These are phyloP conservation scores for Didymella lethalis DNA, from an alignment of 2,329 filamentous ascomycete species.

Conservation along the genomic window DNA sequence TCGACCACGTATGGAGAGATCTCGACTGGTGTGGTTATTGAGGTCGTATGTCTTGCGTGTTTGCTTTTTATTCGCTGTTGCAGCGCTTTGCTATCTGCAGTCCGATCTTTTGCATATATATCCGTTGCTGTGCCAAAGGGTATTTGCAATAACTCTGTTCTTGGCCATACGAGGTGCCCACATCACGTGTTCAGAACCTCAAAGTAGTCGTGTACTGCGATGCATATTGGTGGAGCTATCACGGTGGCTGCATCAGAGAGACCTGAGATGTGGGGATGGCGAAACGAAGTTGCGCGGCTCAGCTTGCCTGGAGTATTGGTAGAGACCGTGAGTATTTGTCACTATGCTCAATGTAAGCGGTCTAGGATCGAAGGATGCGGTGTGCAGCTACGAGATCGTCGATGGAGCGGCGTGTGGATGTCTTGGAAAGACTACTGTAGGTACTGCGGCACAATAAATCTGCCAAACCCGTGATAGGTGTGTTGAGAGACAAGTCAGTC, in stretches of 20 bases:
- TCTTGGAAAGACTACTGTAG: not conserved
- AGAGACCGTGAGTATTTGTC: slow-evolving; percentile 9
- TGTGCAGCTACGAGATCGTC: not conserved
- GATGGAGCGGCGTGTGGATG: not conserved
- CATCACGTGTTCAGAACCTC: not conserved
- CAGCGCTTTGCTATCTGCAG: not conserved
- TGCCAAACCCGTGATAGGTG: slow-evolving; percentile 5
- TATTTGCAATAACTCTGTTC: slow-evolving; percentile 1
- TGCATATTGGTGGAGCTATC: not conserved
- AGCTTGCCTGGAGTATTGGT: slow-evolving; percentile 1
- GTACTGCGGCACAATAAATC: not conserved
- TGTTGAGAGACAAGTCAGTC: not conserved
- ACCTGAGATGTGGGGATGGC: not conserved
- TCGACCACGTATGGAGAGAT: not conserved
- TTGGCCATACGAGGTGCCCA: not conserved
- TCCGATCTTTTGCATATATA: not conserved
- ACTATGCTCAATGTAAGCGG: slow-evolving; percentile 5
- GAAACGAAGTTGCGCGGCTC: not conserved
- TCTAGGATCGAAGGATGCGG: not conserved
- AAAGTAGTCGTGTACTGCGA: not conserved
- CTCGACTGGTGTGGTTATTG: not conserved
- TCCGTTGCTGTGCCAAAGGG: not conserved
- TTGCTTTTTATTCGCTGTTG: not conserved
- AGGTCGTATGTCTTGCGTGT: not conserved
- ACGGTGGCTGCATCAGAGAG: not conserved